Evolutionary conservation across 2,329 filamentous ascomycete genomes (phyloP), one percentile per base, ranked within the genome.

Genomic region (Penicillium polonicum): DNA sequence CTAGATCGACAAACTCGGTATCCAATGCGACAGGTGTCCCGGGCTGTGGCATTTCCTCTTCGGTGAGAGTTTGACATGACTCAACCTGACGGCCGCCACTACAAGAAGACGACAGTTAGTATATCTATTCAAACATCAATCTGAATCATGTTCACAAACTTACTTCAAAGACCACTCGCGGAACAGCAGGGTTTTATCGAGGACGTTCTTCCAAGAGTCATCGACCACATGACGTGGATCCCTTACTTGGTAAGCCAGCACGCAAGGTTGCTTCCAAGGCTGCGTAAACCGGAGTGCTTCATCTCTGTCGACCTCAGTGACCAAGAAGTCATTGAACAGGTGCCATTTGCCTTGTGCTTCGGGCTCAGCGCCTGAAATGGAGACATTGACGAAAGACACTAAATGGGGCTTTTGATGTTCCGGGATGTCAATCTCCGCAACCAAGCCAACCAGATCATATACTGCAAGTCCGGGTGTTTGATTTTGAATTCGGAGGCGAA

Each of bases 291-390:
- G 87, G 19, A 97, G 80, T 0, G 93, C 95, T 71, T 99, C 93
- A 60, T 92, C 88, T 29, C 85, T 83, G 33, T 88, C 85, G 17
- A 96, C 85, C 10, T 88, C 87, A 13, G 90, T 86, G 23, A 99
- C 95, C 36, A 96, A 78, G 69, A 99, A 99, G 75, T 99, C 94
- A 67, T 99, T 99, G 79, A 99, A 97, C 1, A 99, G 77, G 75
- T 97, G 91, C 95, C 95, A 99, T 66, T 88, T 88, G 68, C 85
- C 88, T 62, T 86, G 82, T 4, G 78, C 79, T 1, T 85, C 82
- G 0, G 83, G 72, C 33, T 74, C 63, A 7, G 68, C 67, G 25
- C 72, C 70, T 10, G 74, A 79, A 5, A 79, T 70, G 43, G 74
- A 79, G 84, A 91, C 89, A 72, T 99, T 95, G 65, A 96, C 86